Conservation (phyloP, 192 early-diverging fungal species). For the Paraglomus brasilianum region DNA sequence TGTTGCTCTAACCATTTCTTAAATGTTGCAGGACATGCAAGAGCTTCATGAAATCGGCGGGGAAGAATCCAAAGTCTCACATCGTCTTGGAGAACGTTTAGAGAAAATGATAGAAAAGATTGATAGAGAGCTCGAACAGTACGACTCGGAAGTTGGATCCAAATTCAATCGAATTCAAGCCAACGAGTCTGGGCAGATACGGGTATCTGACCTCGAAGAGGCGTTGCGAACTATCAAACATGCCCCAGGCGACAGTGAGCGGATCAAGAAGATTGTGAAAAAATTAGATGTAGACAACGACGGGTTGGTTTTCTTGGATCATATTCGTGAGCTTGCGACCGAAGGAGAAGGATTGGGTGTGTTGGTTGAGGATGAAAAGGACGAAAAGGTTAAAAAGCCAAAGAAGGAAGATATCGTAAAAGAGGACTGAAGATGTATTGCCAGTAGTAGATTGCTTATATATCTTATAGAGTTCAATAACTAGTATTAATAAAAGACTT, state of each 20-base stretch:
- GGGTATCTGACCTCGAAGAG: constrained; percentile 64
- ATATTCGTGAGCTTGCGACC: constrained; percentile 57
- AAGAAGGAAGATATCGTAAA: constrained; percentile 51
- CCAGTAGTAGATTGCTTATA: too few species aligned
- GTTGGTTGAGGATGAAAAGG: constrained; percentile 47
- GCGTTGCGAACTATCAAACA: constrained; percentile 66
- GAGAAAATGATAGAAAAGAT: constrained; percentile 80
- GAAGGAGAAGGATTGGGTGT: constrained; percentile 68
- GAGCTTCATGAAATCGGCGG: constrained; percentile 52
- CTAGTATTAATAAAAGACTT: too few species aligned
- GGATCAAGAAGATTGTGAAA: constrained; percentile 74
- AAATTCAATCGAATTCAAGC: constrained; percentile 66
- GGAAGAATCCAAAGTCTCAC: constrained; percentile 54
- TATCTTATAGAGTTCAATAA: too few species aligned
- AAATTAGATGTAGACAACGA: constrained; percentile 70
- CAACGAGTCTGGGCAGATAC: constrained; percentile 64
- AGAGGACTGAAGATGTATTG: too few species aligned
- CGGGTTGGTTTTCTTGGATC: constrained; percentile 62
- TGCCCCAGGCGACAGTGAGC: constrained; percentile 60
- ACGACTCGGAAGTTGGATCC: constrained; percentile 62
- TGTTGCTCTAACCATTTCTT: background rate
- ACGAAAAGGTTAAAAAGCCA: constrained; percentile 30
- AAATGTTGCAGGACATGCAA: constrained; percentile 48
- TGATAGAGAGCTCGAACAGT: constrained; percentile 66
- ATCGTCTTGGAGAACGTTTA: constrained; percentile 61